These are phyloP conservation scores for Penicillium turbatum DNA, from an alignment of 495 filamentous ascomycete genomes.

Conservation along the genomic window DNA sequence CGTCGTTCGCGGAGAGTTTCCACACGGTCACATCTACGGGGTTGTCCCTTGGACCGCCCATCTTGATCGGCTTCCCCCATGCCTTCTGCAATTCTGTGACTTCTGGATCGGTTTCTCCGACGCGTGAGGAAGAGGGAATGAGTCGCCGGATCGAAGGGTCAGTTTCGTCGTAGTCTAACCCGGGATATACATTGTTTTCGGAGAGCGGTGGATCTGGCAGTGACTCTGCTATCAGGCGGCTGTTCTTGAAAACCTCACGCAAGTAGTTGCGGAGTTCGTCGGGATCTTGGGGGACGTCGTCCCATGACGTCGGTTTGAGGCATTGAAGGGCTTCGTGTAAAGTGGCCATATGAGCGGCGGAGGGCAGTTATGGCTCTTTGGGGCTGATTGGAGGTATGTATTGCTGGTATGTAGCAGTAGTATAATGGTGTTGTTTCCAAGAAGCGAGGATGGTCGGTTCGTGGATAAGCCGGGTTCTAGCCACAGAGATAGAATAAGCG, in stretches of 20 bases:
- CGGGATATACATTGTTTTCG: constrained; percentile 3
- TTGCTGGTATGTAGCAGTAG: not conserved
- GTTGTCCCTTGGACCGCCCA: constrained; percentile 61
- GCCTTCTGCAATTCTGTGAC: constrained; percentile 59
- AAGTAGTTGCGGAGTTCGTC: constrained; percentile 50
- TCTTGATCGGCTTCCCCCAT: constrained; percentile 82
- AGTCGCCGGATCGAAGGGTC: constrained; percentile 40
- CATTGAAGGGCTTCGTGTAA: constrained; percentile 71
- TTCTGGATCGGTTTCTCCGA: constrained; percentile 44
- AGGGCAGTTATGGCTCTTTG: no score
- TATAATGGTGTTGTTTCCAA: not conserved
- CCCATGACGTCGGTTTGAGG: constrained; percentile 68
- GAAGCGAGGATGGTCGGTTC: not conserved
- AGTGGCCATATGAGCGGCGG: constrained; percentile 45
- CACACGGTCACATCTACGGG: constrained; percentile 73
- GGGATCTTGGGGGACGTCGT: constrained; percentile 51
- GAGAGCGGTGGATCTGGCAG: constrained; percentile 57
- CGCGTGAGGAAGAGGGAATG: constrained; percentile 48
- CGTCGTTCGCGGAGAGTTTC: constrained; percentile 73
- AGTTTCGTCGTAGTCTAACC: constrained; percentile 10
- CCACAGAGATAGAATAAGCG: not conserved
- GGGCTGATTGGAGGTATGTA: not conserved
- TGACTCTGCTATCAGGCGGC: constrained; percentile 70
- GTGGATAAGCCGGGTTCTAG: not conserved
- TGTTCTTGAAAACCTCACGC: constrained; percentile 57